Conservation (phyloP, 805 yeast genomes). For the Yamadazyma tumulicola region DNA sequence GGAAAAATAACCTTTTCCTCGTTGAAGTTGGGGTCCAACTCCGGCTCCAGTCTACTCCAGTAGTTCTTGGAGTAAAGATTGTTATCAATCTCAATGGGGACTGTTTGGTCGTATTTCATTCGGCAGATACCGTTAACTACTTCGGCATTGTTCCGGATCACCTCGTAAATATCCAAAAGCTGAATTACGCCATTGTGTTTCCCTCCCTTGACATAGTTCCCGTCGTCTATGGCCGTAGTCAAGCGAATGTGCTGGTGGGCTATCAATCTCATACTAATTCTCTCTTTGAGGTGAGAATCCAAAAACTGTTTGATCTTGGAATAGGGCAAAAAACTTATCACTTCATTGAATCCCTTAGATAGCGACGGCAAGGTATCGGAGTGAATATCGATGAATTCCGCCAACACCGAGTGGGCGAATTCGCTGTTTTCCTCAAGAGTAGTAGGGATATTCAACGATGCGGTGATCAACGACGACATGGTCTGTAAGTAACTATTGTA, state of each 20-base stretch:
- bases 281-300: constrained; percentile 72
- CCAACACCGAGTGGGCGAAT: constrained; percentile 49
- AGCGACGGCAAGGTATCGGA: constrained; percentile 79
- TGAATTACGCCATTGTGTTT: constrained; percentile 55
- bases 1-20: constrained; percentile 65
- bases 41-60: constrained; percentile 28
- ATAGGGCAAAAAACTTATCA: constrained; percentile 42
- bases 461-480: constrained; percentile 39
- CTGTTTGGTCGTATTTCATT: constrained; percentile 76
- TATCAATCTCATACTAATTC: constrained; percentile 81
- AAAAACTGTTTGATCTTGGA: constrained; percentile 58
- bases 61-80: constrained; percentile 25
- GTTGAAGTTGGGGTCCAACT: constrained; percentile 15
- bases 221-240: constrained; percentile 34
- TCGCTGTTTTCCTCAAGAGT: constrained; percentile 51
- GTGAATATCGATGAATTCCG: constrained; percentile 66
- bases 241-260: constrained; percentile 82
- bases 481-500: constrained; percentile 73
- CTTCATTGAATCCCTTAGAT: constrained; percentile 80
- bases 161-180: constrained; percentile 57
- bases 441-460: constrained; percentile 34
- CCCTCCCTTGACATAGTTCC: constrained; percentile 55
- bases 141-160: constrained; percentile 62
- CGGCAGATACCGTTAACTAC: constrained; percentile 81
- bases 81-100: constrained; percentile 54